Base-by-base conservation (phyloP, 805 yeast species). In the Wickerhamiella qilinensis region DNA sequence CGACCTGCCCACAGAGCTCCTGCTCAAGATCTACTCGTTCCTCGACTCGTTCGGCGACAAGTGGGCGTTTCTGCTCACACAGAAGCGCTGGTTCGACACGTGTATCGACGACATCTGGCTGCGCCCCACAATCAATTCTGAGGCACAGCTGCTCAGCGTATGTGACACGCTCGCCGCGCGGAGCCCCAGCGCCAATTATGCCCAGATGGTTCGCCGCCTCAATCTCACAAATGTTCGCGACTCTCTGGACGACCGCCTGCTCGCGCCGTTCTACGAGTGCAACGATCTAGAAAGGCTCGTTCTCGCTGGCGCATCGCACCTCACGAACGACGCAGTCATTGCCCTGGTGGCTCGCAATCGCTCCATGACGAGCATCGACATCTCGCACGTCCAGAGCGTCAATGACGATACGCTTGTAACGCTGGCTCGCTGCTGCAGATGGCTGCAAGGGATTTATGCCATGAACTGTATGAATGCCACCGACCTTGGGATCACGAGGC, bases 381-480 rank as follows among this genome's bases (percentile, higher is more conserved):
- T 88, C 48, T 77, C 94, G 0, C 91, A 91, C 7, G 78, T 83
- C 4, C 66, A 65, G 32, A 73, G 69, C 44, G 63, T 78, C 21
- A 62, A 68, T n/a, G 95, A 86, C 60, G 73, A 68, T 33, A 73
- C 85, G 4, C 72, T 84, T 42, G 47, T 58, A 21, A 73, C 80
- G 5, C 64, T 88, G 46, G 84, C 94, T 2, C 53, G 54, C 7
- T 67, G 72, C 50, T 86, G 95, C 56, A 69, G 71, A 28, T 62
- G 88, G 35, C 64, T 88, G 33, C 96, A 88, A 59, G 95, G 95
- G 1, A 63, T 86, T 34, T 86, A 85, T 54, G 91, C 91, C 0
- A 86, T 94, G 1, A 82, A 81, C 4, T 85, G 95, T 41, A 71
- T 71, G 28, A 58, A 63, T n/a, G 76, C 88, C 3, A 65, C 79